Base-by-base conservation (phyloP, 176 grass and related monocot genomes). In the Lolium multiflorum region DNA sequence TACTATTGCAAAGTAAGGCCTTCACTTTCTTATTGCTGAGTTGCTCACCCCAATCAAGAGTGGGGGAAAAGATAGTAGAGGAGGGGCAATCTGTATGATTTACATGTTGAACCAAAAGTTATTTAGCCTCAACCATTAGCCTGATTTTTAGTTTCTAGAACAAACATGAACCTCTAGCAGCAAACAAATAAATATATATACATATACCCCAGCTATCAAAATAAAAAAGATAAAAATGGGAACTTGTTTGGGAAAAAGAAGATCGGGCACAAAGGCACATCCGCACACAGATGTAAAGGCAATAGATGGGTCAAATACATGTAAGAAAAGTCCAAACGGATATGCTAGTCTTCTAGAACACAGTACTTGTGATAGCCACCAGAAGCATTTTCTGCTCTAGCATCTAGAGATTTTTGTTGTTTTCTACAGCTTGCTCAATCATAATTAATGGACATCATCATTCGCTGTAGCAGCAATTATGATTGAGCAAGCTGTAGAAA, bases 381-480 rank as follows among this genome's bases (percentile, higher is more conserved):
- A 41, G 49, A 83, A 83, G 37, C 70, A 83, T 72, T 72, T 83
- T 55, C 81, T 44, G 37, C 50, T 57, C 49, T 71, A 59, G n/a
- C 52, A 44, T 83, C 67, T 46, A 59, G n/a, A 83, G 37, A 12
- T 49, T 22, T 63, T 18, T 26, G 66, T 31, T 13, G 26, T 78
- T 81, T 50, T 17, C 20, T 65, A 59, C 50, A 38, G 18, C 49
- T 69, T 57, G 64, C 24, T 49, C 18, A 52, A 68, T 68, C 60
- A 67, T 68, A 66, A 35, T 35, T 35, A 35, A 35, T 35, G 31
- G 31, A 35, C 31, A 35, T 35, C 31, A 35, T 35, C 2, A 35
- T 2, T 35, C 31, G 31, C 31, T 35, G 31, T 35, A 35, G 31
- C 31, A 35, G 31, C 31, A 35, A 35, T 35, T 35, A 35, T 35